Conservation (phyloP, 768 basidiomycete genomes). For the Tubosaeta sp. region DNA sequence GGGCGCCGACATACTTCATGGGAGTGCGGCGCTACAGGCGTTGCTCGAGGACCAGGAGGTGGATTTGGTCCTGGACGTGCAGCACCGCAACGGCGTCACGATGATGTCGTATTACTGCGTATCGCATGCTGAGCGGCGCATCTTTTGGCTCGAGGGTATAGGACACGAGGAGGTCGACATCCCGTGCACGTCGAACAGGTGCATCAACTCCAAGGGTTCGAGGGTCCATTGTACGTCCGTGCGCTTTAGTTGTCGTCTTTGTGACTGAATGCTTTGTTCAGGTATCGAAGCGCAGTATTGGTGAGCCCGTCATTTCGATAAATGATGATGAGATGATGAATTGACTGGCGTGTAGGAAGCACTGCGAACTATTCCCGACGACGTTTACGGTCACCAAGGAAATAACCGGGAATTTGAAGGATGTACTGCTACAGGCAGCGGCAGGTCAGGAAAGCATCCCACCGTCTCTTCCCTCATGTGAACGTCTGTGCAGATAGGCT, state of each 20-base stretch:
- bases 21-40: slow-evolving; percentile 2
- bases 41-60: slow-evolving; percentile 10
- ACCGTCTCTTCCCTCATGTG: background rate
- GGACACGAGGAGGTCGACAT: slow-evolving; percentile 18
- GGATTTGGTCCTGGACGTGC: slow-evolving; percentile 17
- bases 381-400: slow-evolving; percentile 17
- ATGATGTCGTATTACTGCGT: slow-evolving; percentile 24
- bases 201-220: slow-evolving; percentile 4
- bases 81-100: background rate
- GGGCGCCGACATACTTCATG: slow-evolving; percentile 6
- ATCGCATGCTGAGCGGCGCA: slow-evolving; percentile 23
- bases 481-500: slow-evolving; percentile 20
- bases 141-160: slow-evolving; percentile 28
- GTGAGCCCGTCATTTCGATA: slow-evolving; percentile 8
- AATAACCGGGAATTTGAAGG: slow-evolving; percentile 17
- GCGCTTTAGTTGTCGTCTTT: background rate
- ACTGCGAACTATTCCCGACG: slow-evolving; percentile 30
- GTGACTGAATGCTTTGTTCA: slow-evolving; percentile 6
- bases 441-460: slow-evolving; percentile 15
- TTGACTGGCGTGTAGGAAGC: slow-evolving; percentile 16
- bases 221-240: slow-evolving; percentile 23
- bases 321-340: background rate
- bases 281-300: slow-evolving; percentile 29
- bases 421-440: slow-evolving; percentile 25
- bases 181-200: slow-evolving; percentile 22